These are phyloP conservation scores for Aegilops umbellulata DNA, from an alignment of 176 grass and related monocot species.

Conservation along the genomic window DNA sequence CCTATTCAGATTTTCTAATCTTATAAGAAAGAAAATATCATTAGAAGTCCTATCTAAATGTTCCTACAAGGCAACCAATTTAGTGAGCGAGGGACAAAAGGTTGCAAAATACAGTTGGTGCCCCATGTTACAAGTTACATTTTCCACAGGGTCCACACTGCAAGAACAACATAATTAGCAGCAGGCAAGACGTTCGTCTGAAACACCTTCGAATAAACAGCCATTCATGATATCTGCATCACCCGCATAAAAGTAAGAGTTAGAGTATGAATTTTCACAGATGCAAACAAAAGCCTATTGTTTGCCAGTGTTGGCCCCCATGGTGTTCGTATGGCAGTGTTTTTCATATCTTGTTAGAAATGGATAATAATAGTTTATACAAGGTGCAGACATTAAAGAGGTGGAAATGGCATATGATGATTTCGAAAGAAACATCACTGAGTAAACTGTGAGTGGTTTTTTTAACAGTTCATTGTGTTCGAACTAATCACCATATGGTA, in stretches of 20 bases:
- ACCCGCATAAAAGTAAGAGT: slow-evolving; percentile 4
- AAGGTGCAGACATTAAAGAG: neutral
- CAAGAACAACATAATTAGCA: neutral
- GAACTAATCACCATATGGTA: neutral
- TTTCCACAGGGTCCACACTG: neutral
- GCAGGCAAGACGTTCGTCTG: neutral
- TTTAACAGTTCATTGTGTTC: no score
- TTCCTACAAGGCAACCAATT: slow-evolving; percentile 18
- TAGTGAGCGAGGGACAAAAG: neutral
- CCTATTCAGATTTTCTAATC: neutral
- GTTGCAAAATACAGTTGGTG: neutral
- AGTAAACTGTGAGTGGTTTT: neutral
- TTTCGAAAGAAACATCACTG: neutral
- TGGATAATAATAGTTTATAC: neutral
- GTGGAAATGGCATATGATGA: neutral
- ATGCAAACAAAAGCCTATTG: neutral
- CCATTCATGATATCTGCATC: slow-evolving; percentile 26
- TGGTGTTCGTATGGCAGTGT: neutral
- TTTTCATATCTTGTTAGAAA: no score
- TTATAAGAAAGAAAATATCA: neutral
- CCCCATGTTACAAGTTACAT: neutral
- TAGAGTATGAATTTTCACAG: neutral
- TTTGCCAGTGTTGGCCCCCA: neutral
- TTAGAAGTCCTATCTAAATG: neutral
- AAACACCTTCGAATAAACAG: neutral